Percentiles rank a stretch among this genome's conserved stretches.
These are phyloP conservation scores for Microbotryum saponariae DNA, from an alignment of 1,284 basidiomycete species.

Conservation along the genomic window DNA sequence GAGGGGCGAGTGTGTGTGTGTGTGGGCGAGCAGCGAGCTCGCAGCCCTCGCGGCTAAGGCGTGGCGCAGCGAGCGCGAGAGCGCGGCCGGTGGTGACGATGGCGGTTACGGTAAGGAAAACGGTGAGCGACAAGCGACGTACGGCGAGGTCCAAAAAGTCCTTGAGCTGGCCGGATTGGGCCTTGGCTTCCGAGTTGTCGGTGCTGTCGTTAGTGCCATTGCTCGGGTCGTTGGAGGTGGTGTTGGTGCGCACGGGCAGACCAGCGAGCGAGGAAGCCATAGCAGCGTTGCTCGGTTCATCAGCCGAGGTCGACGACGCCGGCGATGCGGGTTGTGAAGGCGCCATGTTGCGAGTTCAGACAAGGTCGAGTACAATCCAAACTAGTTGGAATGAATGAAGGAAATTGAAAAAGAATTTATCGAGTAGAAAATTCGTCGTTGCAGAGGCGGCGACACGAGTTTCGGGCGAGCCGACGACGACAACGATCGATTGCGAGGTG, in stretches of 20 bases:
- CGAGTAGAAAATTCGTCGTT: neutral
- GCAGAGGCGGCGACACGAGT: neutral
- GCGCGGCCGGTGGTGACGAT: neutral
- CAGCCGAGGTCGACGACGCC: constrained; percentile 7
- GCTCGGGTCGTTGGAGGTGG: neutral
- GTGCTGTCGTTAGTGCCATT: neutral
- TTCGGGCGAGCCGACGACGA: neutral
- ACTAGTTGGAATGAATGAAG: neutral
- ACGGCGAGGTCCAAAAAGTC: constrained; percentile 15
- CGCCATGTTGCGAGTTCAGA: constrained; percentile 9
- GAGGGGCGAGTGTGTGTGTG: too few species aligned
- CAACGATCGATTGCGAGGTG: neutral
- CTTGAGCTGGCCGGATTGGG: constrained; percentile 7
- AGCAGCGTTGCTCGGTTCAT: constrained; percentile 3
- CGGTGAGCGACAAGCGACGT: neutral
- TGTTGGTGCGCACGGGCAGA: constrained; percentile 14
- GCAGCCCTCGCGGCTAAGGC: too few species aligned
- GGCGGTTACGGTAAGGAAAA: neutral
- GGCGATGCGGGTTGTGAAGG: constrained; percentile 15
- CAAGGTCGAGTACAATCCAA: neutral
- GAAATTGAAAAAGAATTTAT: neutral
- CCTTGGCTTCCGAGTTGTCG: constrained; percentile 10
- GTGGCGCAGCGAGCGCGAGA: neutral
- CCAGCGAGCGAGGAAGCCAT: constrained; percentile 26
- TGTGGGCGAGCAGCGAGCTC: too few species aligned